Evolutionary conservation across 257 asterid species (phyloP).

Genomic region (Przewalskia tangutica): DNA sequence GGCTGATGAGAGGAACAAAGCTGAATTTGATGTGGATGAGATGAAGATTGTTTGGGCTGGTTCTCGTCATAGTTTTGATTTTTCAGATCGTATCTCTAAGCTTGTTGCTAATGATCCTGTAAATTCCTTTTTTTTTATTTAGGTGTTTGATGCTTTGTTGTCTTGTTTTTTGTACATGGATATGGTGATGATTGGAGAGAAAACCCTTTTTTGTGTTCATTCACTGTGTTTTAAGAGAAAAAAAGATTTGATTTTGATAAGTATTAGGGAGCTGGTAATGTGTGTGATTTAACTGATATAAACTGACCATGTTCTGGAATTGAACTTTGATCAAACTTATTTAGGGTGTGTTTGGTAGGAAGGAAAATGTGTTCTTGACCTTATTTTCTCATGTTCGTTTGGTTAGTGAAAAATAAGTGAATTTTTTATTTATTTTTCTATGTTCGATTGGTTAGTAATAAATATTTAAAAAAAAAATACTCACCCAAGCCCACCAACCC

Average conservation of each 20-base stretch:
- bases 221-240: too few relatives aligned
- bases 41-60: slow-evolving; percentile 99
- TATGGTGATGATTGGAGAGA: not conserved
- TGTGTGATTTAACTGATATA: too few relatives aligned
- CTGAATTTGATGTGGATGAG: slow-evolving; percentile 69
- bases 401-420: too few relatives aligned
- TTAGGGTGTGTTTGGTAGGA: not conserved
- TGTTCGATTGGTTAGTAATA: too few relatives aligned
- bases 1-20: slow-evolving; percentile 76
- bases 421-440: too few relatives aligned
- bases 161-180: not conserved
- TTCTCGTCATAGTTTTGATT: slow-evolving; percentile 49
- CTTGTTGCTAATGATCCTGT: slow-evolving; percentile 96
- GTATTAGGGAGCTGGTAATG: too few relatives aligned
- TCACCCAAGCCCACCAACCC: too few relatives aligned
- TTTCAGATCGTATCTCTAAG: slow-evolving; percentile 87
- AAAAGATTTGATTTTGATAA: too few relatives aligned
- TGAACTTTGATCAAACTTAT: not conserved
- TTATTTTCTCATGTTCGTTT: too few relatives aligned
- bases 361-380: too few relatives aligned
- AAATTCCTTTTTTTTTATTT: not conserved
- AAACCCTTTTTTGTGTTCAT: too few relatives aligned
- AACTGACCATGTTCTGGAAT: not conserved
- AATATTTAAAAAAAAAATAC: too few relatives aligned
- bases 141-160: not conserved